These are phyloP conservation scores for Oenanthe sinensis DNA, from an alignment of 129 eudicot species.

Conservation along the genomic window DNA sequence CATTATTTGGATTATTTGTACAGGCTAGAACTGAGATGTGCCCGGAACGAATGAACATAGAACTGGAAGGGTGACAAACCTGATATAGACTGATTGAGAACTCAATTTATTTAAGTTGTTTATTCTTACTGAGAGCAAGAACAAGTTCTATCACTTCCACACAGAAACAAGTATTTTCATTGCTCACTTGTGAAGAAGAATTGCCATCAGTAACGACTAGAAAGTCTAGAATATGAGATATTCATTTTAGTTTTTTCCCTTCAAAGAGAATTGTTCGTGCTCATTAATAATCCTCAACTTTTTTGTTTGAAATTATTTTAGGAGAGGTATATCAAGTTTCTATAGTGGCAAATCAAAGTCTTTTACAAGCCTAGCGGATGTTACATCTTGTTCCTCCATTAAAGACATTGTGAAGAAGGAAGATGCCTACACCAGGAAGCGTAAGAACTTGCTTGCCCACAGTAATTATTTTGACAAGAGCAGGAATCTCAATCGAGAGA, in stretches of 20 bases:
- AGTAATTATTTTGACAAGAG: conserved; percentile 41
- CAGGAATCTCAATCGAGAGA: conserved; percentile 9
- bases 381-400: conserved; percentile 37
- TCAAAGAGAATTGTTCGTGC: not conserved
- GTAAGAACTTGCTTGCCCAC: conserved; percentile 79
- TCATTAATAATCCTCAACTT: not conserved
- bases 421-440: conserved; percentile 72
- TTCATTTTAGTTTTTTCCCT: not conserved
- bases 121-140: not conserved
- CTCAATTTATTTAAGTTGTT: not conserved
- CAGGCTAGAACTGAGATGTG: too few relatives aligned
- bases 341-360: conserved; percentile 86
- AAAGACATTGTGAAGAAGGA: conserved; percentile 77
- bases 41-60: too few relatives aligned
- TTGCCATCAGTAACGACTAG: conserved; percentile 5
- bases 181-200: conserved; percentile 16
- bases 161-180: not conserved
- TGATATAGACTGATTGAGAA: not conserved
- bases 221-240: not conserved
- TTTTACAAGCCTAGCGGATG: conserved; percentile 59
- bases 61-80: not conserved
- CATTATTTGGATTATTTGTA: too few relatives aligned
- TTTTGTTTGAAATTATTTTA: conserved; percentile 14
- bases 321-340: conserved; percentile 73
- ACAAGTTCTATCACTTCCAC: too few relatives aligned